Evolutionary conservation across 2,329 filamentous ascomycete species (phyloP), one percentile per base, ranked within the genome.

Genomic region (Sporothrix curviconia): DNA sequence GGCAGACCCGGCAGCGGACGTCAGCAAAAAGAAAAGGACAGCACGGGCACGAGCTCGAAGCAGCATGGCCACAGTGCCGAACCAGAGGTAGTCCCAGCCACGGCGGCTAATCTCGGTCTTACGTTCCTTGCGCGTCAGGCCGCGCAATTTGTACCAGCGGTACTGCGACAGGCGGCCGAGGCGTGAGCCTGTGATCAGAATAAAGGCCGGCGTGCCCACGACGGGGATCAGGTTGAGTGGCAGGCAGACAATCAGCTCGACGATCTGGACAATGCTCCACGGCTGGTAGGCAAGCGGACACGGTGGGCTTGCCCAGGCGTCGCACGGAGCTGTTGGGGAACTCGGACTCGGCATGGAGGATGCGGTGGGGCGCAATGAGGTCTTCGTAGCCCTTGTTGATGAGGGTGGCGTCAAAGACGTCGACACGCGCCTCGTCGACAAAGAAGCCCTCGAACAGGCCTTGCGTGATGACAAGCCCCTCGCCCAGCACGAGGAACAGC

Each of bases 11-110:
- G 85, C 83, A 1, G 92, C 87, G 3, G 89, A 91, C 0, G 92
- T 96, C 63, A 99, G 74, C 39, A 97, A 78, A 70, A 97, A 96
- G 68, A 97, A 85, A 99, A 95, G n/a, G 89, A 95, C 50, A 96
- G 72, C 12, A 92, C 79, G 1, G 94, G 94, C 8, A 96, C 79
- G n/a, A 97, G 79, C 72, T 96, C 90, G 28, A 97, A n/a, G 72
- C 7, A 90, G 50, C 63, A 65, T 66, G 57, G 91, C 89, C 4
- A 94, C 79, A 0, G 88, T 90, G 15, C 94, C 94, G 67, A 97
- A 96, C 90, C 90, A 95, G 14, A 90, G 86, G 69, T 96, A 97
- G 59, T 94, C 89, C 82, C 89, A 89, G 61, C 82, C 77, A 55
- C 87, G 80, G 43, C 76, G 76, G 59, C 78, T 79, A 28, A 92